Conservation (phyloP, 73 alveolate species). For the Loxodes magnus region DNA sequence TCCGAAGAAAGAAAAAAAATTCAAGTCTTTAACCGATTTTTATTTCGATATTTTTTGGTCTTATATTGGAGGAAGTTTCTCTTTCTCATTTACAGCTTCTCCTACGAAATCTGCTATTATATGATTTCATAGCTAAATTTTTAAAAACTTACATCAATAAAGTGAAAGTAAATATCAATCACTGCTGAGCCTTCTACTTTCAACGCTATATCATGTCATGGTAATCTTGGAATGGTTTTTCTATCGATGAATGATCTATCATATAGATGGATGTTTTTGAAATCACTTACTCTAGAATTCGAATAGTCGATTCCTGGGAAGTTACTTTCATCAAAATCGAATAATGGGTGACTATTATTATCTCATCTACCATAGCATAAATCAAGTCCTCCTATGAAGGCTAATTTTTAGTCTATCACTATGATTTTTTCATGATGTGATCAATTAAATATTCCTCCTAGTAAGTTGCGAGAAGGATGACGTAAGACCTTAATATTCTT, state of each 20-base stretch:
- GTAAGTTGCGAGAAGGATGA: constrained; percentile 58
- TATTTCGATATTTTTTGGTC: background rate
- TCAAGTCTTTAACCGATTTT: constrained; percentile 4
- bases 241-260: constrained; percentile 46
- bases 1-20: no score
- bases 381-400: constrained; percentile 89
- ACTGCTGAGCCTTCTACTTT: constrained; percentile 80
- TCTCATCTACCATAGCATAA: constrained; percentile 92
- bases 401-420: constrained; percentile 72
- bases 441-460: constrained; percentile 54
- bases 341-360: constrained; percentile 58
- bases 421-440: constrained; percentile 91
- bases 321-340: constrained; percentile 49
- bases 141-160: no score
- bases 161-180: constrained; percentile 82
- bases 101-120: constrained; percentile 67
- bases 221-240: constrained; percentile 58
- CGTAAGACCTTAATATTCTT: constrained; percentile 69
- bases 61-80: background rate
- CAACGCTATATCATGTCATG: constrained; percentile 89
- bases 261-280: constrained; percentile 45
- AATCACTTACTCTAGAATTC: constrained; percentile 71
- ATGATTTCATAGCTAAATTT: constrained; percentile 86
- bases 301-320: constrained; percentile 35
- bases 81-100: constrained; percentile 1